Base-by-base conservation (phyloP, 2,329 filamentous ascomycete species). In the Colletotrichum aenigma region DNA sequence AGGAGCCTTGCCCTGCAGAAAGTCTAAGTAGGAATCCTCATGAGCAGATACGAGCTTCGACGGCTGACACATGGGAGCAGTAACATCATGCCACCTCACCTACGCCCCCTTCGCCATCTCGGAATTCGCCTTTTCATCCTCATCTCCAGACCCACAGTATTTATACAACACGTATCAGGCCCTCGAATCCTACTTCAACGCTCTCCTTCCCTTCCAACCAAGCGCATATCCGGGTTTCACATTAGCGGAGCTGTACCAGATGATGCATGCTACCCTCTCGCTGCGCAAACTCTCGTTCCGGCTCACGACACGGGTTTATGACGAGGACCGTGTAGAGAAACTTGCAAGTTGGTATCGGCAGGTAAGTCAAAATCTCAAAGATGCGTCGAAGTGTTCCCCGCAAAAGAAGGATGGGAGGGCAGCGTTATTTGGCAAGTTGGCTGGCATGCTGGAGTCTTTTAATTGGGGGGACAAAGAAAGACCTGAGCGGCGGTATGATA, bases 201-300 rank as follows among this genome's bases (percentile, higher is more conserved):
- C 2, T 3, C 3, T 48, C 0, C 10, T 48, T 4, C 0, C 43
- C 6, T 48, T 48, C 18, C 43, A n/a, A 2, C 18, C 43, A 6
- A 48, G 3, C 10, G 10, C 6, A 0, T 48, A 21, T 4, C 43
- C 6, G 2, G 18, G 43, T 0, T 13, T 48, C 43, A 48, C 43
- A 4, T 0, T 48, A 21, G 43, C 43, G 18, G 43, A 13, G 43
- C 43, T 48, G 18, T 48, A 7, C 10, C 43, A 48, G 43, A 4
- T 48, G n/a, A 48, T 48, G 43, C 43, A 48, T 4, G 43, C 43
- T 0, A 4, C 6, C 43, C 43, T 48, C 43, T 48, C 43, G 5
- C 2, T 2, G 18, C 43, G 43, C 10, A 48, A 48, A 48, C 43
- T 48, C 1, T 2, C 3, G 12, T n/a, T 10, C 3, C 18, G 1